A percentile compares a stretch with the other conserved stretches of the same genome.
Evolutionary conservation across 129 eudicot genomes (phyloP).

Genomic region (Helichrysum umbraculigerum): DNA sequence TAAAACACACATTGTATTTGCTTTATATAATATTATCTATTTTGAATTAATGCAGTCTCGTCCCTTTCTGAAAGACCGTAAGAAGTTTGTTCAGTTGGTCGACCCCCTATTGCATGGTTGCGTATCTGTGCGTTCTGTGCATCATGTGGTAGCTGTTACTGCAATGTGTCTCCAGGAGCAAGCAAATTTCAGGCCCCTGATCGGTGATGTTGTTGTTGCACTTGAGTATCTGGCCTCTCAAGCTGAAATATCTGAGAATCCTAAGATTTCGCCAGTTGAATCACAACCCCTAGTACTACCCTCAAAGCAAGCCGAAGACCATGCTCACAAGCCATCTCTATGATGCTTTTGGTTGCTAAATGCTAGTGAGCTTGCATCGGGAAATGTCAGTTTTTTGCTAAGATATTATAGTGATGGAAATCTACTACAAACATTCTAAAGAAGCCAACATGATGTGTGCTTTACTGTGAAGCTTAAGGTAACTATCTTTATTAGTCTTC

Average conservation of each 20-base stretch:
- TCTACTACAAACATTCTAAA: neutral
- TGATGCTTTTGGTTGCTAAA: conserved; percentile 15
- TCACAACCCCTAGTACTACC: conserved; percentile 29
- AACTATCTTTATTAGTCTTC: neutral
- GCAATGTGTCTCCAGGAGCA: conserved; percentile 85
- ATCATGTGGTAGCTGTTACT: conserved; percentile 64
- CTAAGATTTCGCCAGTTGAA: conserved; percentile 27
- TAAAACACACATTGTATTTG: neutral
- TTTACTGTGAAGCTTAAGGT: conserved; percentile 6
- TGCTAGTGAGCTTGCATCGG: neutral
- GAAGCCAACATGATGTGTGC: neutral
- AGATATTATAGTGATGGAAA: neutral
- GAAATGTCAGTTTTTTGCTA: neutral
- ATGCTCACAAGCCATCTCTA: conserved; percentile 18
- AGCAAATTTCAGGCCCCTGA: conserved; percentile 66
- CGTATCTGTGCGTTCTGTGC: conserved; percentile 48
- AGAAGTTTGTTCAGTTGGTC: conserved; percentile 57
- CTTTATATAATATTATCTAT: neutral
- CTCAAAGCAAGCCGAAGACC: conserved; percentile 13
- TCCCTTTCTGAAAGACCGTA: conserved; percentile 63
- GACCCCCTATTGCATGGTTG: conserved; percentile 66
- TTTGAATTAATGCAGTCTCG: conserved; percentile 44
- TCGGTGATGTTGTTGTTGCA: conserved; percentile 74
- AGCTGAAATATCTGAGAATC: conserved; percentile 40
- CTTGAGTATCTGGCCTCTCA: conserved; percentile 71